Percentiles rank a stretch among this genome's conserved stretches.
These are phyloP conservation scores for Kitagawia praeruptora DNA, from an alignment of 129 eudicot species.

Conservation along the genomic window DNA sequence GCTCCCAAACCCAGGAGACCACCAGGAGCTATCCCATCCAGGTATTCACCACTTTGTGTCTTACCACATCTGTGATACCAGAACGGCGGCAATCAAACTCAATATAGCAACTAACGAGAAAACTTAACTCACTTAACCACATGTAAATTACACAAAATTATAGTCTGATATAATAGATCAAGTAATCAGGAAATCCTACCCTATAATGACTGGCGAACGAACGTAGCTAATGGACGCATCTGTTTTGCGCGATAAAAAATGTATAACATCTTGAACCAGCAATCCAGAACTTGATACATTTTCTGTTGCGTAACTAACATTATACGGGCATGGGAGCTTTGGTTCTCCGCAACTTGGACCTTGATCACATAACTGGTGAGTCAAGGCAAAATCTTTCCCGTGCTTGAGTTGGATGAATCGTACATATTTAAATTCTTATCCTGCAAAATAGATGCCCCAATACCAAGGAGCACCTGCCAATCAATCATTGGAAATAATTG, in stretches of 20 bases:
- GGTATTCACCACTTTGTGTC: constrained; percentile 82
- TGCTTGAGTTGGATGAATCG: constrained; percentile 67
- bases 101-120: not conserved
- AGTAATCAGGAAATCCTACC: constrained; percentile 31
- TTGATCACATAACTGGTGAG: constrained; percentile 58
- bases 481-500: constrained; percentile 95
- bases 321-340: constrained; percentile 66
- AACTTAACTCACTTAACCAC: too few species aligned
- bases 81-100: not conserved
- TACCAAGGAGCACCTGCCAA: constrained; percentile 99
- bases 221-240: constrained; percentile 44
- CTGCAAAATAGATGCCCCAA: constrained; percentile 99
- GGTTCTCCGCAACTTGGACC: constrained; percentile 55
- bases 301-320: constrained; percentile 41
- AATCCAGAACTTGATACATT: constrained; percentile 88
- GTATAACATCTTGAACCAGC: constrained; percentile 79
- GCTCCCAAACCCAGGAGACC: constrained; percentile 89
- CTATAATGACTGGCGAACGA: constrained; percentile 61
- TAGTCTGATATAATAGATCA: constrained; percentile 5
- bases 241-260: constrained; percentile 51
- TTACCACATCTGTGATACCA: constrained; percentile 68
- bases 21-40: constrained; percentile 93
- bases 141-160: not conserved
- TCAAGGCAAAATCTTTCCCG: constrained; percentile 67
- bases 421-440: constrained; percentile 76